phyloP scores from a whole-genome alignment of 192 early-diverging fungal genomes.

The Piromyces finnis region DNA sequence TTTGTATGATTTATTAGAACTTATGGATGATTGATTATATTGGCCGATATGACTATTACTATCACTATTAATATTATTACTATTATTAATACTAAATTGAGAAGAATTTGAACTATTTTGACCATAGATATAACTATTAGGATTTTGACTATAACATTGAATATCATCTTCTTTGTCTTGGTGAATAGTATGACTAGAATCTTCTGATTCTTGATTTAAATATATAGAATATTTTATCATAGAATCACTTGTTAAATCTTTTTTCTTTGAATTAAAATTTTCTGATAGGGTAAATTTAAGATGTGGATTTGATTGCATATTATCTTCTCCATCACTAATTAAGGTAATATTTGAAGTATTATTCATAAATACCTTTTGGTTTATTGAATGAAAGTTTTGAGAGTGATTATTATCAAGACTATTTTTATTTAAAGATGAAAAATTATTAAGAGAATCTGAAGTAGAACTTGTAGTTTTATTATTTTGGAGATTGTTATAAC shows the following conservation, averaged over 20 bases:
- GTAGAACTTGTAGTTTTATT: background rate
- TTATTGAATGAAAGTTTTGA: background rate
- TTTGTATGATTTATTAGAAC: background rate
- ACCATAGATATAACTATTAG: too few species aligned
- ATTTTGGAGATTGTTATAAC: background rate
- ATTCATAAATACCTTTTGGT: background rate
- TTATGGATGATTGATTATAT: background rate
- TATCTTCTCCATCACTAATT: background rate
- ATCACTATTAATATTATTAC: too few species aligned
- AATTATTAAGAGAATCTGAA: background rate
- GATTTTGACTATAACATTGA: background rate
- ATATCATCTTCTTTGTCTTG: background rate
- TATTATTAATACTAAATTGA: too few species aligned
- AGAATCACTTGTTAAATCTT: background rate
- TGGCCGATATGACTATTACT: background rate
- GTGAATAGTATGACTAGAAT: background rate
- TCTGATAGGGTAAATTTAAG: background rate
- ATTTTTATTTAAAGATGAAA: background rate
- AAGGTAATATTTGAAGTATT: background rate
- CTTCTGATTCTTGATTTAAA: background rate
- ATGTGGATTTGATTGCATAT: background rate
- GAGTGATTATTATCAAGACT: background rate
- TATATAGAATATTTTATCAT: background rate
- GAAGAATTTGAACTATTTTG: too few species aligned
- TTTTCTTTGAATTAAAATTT: background rate